Evolutionary conservation across 1,284 basidiomycete species (phyloP).

Genomic region (Sanghuangporus sanghuang): DNA sequence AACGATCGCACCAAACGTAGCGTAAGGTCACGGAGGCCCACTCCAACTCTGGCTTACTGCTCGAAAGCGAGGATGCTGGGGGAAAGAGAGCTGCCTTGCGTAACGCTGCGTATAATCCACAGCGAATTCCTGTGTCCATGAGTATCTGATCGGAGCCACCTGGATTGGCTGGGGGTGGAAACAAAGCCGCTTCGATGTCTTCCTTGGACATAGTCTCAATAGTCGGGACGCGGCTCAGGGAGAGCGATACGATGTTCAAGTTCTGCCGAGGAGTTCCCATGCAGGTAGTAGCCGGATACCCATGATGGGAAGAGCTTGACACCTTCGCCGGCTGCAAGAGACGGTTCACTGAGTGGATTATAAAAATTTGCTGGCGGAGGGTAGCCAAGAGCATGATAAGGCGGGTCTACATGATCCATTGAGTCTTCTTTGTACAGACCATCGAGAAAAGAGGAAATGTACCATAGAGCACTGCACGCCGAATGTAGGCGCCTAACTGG

Average conservation of each 20-base stretch:
- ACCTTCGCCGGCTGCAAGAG: conserved; percentile 19
- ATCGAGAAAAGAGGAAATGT: not conserved
- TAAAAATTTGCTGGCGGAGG: conserved; percentile 20
- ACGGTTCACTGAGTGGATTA: conserved; percentile 23
- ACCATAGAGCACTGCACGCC: conserved; percentile 1
- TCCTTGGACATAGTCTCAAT: conserved; percentile 17
- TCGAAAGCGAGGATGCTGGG: not conserved
- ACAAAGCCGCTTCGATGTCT: conserved; percentile 17
- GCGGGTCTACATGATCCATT: not conserved
- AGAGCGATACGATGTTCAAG: conserved; percentile 7
- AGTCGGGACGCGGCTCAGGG: conserved; percentile 16
- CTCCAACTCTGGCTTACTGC: not conserved
- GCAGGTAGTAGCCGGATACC: conserved; percentile 26
- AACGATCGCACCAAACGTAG: conserved; percentile 23
- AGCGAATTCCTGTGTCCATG: conserved; percentile 14
- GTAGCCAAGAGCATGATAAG: conserved; percentile 21
- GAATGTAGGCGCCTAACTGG: conserved; percentile 15
- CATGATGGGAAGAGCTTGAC: conserved; percentile 21
- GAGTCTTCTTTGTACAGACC: not conserved
- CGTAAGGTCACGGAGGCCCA: conserved; percentile 16
- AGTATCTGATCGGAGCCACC: conserved; percentile 22
- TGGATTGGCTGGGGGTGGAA: conserved; percentile 15
- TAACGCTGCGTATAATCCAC: conserved; percentile 16
- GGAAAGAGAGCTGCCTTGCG: conserved; percentile 16
- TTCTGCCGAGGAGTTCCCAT: conserved; percentile 19